Evolutionary conservation across 345 rosid genomes (phyloP).

Genomic region (Rubroshorea leprosula): DNA sequence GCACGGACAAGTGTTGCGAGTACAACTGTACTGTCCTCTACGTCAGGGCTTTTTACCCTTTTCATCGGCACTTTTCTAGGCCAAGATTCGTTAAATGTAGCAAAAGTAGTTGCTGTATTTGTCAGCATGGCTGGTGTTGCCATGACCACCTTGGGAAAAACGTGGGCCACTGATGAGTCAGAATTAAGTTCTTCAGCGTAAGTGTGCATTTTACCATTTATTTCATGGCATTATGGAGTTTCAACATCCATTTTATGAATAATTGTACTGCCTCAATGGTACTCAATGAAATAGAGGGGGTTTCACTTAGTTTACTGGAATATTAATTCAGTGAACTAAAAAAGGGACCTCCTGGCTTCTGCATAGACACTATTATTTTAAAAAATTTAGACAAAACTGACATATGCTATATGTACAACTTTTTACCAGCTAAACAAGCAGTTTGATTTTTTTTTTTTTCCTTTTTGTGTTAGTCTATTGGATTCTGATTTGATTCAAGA

Average conservation of each 20-base stretch:
- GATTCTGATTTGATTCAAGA: too few species aligned
- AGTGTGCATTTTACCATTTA: constrained; percentile 22
- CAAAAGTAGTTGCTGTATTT: constrained; percentile 87
- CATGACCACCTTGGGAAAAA: constrained; percentile 94
- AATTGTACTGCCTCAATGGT: too few species aligned
- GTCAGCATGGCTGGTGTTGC: constrained; percentile 96
- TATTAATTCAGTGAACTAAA: too few species aligned
- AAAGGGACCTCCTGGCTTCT: too few species aligned
- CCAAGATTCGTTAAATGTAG: constrained; percentile 74
- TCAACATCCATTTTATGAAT: background rate
- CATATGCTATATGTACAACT: too few species aligned
- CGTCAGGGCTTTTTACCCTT: constrained; percentile 97
- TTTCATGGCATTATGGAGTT: background rate
- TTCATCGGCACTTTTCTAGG: constrained; percentile 87
- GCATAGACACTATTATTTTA: too few species aligned
- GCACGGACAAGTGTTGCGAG: constrained; percentile 98
- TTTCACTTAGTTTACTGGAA: too few species aligned
- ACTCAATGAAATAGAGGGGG: too few species aligned
- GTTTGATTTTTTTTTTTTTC: too few species aligned
- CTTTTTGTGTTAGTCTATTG: too few species aligned
- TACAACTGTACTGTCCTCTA: constrained; percentile 93
- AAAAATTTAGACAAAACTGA: too few species aligned
- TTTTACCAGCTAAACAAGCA: too few species aligned
- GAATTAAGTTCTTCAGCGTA: constrained; percentile 54
- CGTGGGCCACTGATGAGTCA: constrained; percentile 92